These are phyloP conservation scores for Verticillium longisporum DNA, from an alignment of 2,329 filamentous ascomycete genomes.

Conservation along the genomic window DNA sequence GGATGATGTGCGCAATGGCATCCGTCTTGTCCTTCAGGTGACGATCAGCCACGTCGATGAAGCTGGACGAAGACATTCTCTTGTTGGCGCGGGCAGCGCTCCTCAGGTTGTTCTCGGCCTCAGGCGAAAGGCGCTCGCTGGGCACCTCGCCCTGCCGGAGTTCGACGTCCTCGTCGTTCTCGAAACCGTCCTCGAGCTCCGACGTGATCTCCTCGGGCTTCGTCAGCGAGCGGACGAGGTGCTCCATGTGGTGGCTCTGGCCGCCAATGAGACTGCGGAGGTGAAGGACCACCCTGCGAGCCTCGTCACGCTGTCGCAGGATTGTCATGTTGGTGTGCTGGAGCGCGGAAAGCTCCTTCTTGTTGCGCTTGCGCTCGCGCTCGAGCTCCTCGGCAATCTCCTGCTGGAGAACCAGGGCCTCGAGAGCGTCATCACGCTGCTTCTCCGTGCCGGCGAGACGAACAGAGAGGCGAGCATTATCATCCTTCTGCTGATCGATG, in stretches of 20 bases:
- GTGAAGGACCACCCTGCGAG: constrained; percentile 93
- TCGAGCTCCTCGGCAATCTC: constrained; percentile 99
- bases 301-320: constrained; percentile 86
- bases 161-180: constrained; percentile 47
- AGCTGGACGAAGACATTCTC: constrained; percentile 57
- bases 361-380: constrained; percentile 93
- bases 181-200: constrained; percentile 69
- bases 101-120: constrained; percentile 10
- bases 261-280: constrained; percentile 92
- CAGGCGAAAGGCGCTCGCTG: constrained; percentile 4
- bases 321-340: constrained; percentile 85
- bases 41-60: constrained; percentile 90
- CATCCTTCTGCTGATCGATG: constrained; percentile 97
- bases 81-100: constrained; percentile 38
- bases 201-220: constrained; percentile 69
- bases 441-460: constrained; percentile 94
- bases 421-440: constrained; percentile 94
- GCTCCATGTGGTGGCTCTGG: constrained; percentile 98
- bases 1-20: constrained; percentile 97
- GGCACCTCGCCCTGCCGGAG: constrained; percentile 21
- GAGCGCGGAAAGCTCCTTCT: constrained; percentile 85
- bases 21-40: constrained; percentile 98
- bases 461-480: constrained; percentile 76
- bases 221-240: constrained; percentile 86
- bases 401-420: constrained; percentile 94